Evolutionary conservation across 129 eudicot genomes (phyloP).

Genomic region (Silybum marianum): DNA sequence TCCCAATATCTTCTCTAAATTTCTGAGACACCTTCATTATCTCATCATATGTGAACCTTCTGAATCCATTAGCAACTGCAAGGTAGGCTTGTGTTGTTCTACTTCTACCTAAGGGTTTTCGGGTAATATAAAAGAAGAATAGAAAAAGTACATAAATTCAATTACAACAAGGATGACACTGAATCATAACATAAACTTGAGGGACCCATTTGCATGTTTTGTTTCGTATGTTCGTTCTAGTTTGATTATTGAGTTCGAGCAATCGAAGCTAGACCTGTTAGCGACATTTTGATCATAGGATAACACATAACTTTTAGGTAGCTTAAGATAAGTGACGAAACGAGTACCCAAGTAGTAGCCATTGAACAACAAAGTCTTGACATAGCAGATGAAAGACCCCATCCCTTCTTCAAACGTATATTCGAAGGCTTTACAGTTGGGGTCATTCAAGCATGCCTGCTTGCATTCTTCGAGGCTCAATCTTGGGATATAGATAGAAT

Average conservation of each 20-base stretch:
- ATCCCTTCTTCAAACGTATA: slow-evolving; percentile 14
- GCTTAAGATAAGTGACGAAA: slow-evolving; percentile 13
- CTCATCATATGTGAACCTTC: too few relatives aligned
- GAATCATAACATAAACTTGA: slow-evolving; percentile 38
- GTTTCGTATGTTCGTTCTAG: neutral
- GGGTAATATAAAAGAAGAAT: slow-evolving; percentile 10
- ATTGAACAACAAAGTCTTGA: slow-evolving; percentile 25
- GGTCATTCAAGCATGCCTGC: slow-evolving; percentile 13
- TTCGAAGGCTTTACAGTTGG: slow-evolving; percentile 38
- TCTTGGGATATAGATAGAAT: neutral
- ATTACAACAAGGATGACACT: slow-evolving; percentile 16
- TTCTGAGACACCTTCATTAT: too few relatives aligned
- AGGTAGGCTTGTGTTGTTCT: too few relatives aligned
- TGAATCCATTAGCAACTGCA: too few relatives aligned
- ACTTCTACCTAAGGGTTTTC: neutral
- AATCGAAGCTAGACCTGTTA: neutral
- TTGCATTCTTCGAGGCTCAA: slow-evolving; percentile 17
- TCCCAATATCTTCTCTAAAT: too few relatives aligned
- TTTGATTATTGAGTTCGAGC: neutral
- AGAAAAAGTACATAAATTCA: slow-evolving; percentile 21
- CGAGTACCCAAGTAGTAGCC: slow-evolving; percentile 19
- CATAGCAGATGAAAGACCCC: slow-evolving; percentile 16
- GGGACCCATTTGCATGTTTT: slow-evolving; percentile 1
- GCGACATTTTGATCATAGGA: neutral
- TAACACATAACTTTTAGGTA: slow-evolving; percentile 13